phyloP scores from a whole-genome alignment of 2,329 filamentous ascomycete genomes.

The Hymenoscyphus albidus region DNA sequence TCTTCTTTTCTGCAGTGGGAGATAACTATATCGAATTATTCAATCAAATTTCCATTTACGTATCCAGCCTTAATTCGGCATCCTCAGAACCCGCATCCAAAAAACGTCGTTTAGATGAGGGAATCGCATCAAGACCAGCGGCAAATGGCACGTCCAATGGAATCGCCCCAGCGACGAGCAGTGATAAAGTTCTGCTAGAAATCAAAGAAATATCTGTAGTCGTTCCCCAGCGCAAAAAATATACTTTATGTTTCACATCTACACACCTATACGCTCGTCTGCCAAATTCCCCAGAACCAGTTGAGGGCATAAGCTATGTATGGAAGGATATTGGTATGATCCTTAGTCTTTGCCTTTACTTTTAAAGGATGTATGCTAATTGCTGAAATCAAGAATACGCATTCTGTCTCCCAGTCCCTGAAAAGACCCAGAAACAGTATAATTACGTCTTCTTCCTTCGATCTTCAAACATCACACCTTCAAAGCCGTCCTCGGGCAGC shows the following conservation, averaged over 20 bases:
- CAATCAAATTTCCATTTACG: constrained; percentile 34
- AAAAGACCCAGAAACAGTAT: constrained; percentile 61
- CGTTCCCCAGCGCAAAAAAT: constrained; percentile 65
- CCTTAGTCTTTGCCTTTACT: not conserved
- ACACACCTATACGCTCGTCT: constrained; percentile 55
- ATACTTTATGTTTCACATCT: constrained; percentile 59
- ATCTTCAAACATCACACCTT: constrained; percentile 47
- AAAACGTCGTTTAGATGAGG: constrained; percentile 33
- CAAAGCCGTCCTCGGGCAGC: constrained; percentile 40
- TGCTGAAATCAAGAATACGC: constrained; percentile 46
- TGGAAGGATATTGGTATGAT: constrained; percentile 60
- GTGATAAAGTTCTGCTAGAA: constrained; percentile 53
- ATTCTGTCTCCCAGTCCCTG: constrained; percentile 62
- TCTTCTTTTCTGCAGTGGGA: constrained; percentile 20
- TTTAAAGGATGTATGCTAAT: not conserved
- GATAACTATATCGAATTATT: constrained; percentile 35
- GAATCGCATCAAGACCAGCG: constrained; percentile 24
- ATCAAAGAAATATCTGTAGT: constrained; percentile 66
- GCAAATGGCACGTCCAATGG: constrained; percentile 13
- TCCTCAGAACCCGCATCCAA: constrained; percentile 31
- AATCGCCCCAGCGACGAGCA: constrained; percentile 31
- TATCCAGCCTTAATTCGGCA: constrained; percentile 21
- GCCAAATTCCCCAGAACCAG: constrained; percentile 48
- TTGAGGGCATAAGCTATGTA: constrained; percentile 52
- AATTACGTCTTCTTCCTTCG: constrained; percentile 63